Evolutionary conservation across 768 basidiomycete species (phyloP).

Genomic region (Leccinum incarnatum): DNA sequence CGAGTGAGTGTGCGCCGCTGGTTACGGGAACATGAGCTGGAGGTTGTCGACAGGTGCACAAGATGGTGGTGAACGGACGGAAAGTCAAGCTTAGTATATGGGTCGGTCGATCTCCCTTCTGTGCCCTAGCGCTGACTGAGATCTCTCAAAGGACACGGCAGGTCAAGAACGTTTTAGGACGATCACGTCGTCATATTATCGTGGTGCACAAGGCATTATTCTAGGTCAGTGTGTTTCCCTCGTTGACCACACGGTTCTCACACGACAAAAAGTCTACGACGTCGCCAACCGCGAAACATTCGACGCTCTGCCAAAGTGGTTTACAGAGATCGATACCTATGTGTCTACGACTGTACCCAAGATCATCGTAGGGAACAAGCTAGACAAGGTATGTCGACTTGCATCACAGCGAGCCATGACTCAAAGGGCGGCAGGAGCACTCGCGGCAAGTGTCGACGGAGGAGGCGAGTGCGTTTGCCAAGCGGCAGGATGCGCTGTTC

Average conservation of each 20-base stretch:
- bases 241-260: background rate
- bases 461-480: constrained; percentile 80
- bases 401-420: background rate
- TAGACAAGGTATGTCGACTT: constrained; percentile 73
- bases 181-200: constrained; percentile 93
- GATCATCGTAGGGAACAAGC: constrained; percentile 93
- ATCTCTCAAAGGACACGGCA: constrained; percentile 70
- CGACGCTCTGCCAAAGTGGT: constrained; percentile 93
- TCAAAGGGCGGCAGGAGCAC: constrained; percentile 59
- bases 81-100: constrained; percentile 95
- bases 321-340: constrained; percentile 90
- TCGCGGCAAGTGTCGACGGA: constrained; percentile 80
- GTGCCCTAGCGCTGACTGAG: background rate
- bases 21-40: background rate
- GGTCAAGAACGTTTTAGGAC: constrained; percentile 97
- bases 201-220: constrained; percentile 82
- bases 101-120: constrained; percentile 50
- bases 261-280: constrained; percentile 73
- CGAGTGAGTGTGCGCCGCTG: constrained; percentile 49
- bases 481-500: constrained; percentile 80
- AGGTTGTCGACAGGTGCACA: constrained; percentile 59
- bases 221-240: constrained; percentile 43
- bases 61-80: constrained; percentile 81
- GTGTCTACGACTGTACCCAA: constrained; percentile 83
- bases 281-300: constrained; percentile 91